A percentile compares a stretch with the other conserved stretches of the same genome.
phyloP scores from a whole-genome alignment of 1,284 basidiomycete species.

The Dichomitus squalens region DNA sequence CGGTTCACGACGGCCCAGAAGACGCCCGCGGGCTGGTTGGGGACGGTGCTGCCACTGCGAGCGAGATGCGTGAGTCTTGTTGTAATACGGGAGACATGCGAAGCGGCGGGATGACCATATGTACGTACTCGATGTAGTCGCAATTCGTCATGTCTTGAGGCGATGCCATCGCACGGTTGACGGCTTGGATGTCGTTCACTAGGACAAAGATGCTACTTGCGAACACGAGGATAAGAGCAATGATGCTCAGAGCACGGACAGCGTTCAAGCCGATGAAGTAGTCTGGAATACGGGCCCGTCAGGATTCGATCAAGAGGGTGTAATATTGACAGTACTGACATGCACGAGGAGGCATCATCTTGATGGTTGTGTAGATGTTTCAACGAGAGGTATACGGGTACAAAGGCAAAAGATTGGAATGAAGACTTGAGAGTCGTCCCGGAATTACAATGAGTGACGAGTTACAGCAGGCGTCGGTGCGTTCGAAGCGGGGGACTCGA shows the following conservation, averaged over 20 bases:
- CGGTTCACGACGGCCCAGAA: constrained; percentile 88
- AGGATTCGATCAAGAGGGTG: not conserved
- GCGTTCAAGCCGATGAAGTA: constrained; percentile 79
- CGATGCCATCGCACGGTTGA: constrained; percentile 44
- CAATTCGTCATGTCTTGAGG: constrained; percentile 46
- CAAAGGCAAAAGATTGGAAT: not conserved
- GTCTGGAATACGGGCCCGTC: constrained; percentile 39
- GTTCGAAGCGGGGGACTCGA: constrained; percentile 2
- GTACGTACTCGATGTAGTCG: constrained; percentile 74
- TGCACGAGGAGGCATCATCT: constrained; percentile 24
- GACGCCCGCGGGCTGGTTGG: constrained; percentile 82
- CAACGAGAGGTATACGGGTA: not conserved
- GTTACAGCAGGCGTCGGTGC: not conserved
- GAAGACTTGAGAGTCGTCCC: not conserved
- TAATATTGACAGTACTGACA: constrained; percentile 14
- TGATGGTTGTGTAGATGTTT: not conserved
- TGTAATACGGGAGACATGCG: not conserved
- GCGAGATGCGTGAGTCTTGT: not conserved
- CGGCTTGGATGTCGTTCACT: constrained; percentile 79
- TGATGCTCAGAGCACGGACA: constrained; percentile 75
- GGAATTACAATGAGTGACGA: not conserved
- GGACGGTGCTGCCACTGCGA: constrained; percentile 73
- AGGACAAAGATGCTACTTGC: constrained; percentile 79
- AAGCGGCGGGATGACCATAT: not conserved
- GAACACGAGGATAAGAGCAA: constrained; percentile 76